phyloP scores from a whole-genome alignment of 2,329 filamentous ascomycete genomes.

The Fusarium abutilonis region DNA sequence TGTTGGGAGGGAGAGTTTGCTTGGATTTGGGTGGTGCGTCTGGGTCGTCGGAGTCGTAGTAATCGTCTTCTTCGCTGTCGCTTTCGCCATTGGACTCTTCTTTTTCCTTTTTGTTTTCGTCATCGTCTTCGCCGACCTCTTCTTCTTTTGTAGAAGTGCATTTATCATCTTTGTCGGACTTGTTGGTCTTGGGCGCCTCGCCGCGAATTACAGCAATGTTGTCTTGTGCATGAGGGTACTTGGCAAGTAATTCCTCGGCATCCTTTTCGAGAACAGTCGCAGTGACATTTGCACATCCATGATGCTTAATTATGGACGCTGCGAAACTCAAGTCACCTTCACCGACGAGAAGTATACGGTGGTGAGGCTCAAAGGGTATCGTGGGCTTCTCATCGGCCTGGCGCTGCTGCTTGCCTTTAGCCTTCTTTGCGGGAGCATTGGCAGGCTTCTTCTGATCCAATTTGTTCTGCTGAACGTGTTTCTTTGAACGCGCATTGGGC shows the following conservation, averaged over 20 bases:
- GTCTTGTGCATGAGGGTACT: constrained; percentile 76
- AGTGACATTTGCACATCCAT: constrained; percentile 72
- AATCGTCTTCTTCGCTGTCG: constrained; percentile 32
- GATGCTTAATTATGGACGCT: constrained; percentile 70
- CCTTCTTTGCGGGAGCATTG: constrained; percentile 38
- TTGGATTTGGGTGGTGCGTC: constrained; percentile 30
- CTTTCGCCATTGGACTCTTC: constrained; percentile 29
- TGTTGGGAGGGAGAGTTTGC: constrained; percentile 37
- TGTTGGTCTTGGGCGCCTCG: constrained; percentile 33
- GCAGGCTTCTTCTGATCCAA: constrained; percentile 33
- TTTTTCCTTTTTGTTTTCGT: constrained; percentile 17
- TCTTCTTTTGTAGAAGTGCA: constrained; percentile 1
- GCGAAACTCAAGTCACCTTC: constrained; percentile 86
- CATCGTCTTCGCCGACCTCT: constrained; percentile 10
- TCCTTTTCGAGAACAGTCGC: constrained; percentile 74
- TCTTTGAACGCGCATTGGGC: constrained; percentile 33
- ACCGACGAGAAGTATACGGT: constrained; percentile 79
- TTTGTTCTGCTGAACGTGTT: constrained; percentile 32
- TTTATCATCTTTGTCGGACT: constrained; percentile 13
- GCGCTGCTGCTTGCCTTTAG: constrained; percentile 42
- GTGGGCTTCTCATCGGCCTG: constrained; percentile 53
- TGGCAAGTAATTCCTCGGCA: constrained; percentile 67
- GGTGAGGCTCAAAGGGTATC: constrained; percentile 73
- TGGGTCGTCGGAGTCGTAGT: constrained; percentile 36
- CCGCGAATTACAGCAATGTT: constrained; percentile 64